phyloP scores from a whole-genome alignment of 148 eudicot species.

The Cornus controversa region DNA sequence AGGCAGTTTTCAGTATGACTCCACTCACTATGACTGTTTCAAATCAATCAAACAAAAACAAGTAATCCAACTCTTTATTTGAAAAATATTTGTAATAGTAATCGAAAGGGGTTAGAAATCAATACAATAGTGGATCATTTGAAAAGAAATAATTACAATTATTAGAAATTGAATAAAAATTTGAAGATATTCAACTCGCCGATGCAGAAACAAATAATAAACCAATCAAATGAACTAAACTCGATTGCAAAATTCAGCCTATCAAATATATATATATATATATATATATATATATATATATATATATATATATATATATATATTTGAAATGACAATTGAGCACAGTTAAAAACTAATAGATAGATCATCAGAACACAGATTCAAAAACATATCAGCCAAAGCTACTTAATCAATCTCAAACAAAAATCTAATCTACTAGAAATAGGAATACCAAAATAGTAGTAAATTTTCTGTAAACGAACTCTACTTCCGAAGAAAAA shows the following conservation, averaged over 20 bases:
- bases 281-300: too few relatives aligned
- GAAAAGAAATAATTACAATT: background rate
- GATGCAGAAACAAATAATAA: too few relatives aligned
- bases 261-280: background rate
- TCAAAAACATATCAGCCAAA: background rate
- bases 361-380: background rate
- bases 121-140: background rate
- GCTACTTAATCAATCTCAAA: too few relatives aligned
- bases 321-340: background rate
- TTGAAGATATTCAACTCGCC: background rate
- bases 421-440: background rate
- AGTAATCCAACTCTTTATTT: background rate
- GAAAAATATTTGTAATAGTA: background rate
- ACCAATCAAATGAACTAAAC: background rate
- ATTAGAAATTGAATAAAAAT: background rate
- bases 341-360: background rate
- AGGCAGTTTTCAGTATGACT: background rate
- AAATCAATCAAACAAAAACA: background rate
- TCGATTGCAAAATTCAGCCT: background rate
- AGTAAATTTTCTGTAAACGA: background rate
- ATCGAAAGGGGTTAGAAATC: background rate
- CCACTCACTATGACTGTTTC: background rate
- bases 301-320: background rate
- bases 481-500: background rate
- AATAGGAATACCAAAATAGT: background rate